Evolutionary conservation across 805 yeast species (phyloP), one percentile per base, ranked within the genome.

Genomic region (Ogataea paradorogensis): DNA sequence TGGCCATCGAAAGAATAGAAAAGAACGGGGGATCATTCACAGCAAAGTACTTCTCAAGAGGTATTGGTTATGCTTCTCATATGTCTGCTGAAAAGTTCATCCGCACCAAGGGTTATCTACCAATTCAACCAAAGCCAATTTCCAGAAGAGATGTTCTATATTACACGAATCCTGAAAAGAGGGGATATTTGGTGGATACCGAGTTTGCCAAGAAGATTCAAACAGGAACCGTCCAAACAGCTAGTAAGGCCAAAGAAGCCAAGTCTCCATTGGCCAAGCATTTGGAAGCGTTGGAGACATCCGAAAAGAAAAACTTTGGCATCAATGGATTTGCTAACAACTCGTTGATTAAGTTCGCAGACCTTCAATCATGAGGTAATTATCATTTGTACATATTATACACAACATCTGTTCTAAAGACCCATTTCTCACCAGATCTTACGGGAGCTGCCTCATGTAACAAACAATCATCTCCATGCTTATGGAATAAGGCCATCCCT

Each of bases 61-160:
- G 61, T 37, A 65, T 88, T 24, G 82, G 86, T 3, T 74, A 84
- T 54, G 70, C 78, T 53, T 91, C 88, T 4, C 93, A 88, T 55
- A 69, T 87, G 27, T 64, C 80, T 32, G 97, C 98, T 9, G 74
- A 78, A 33, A 71, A 80, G 62, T 84, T 81, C 52, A 60, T 84
- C 33, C 62, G 70, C 48, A 83, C 74, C 53, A 81, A 79, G 56
- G 95, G 95, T 13, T 78, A 88, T 48, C 61, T 90, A 11, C 98
- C 98, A 31, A 61, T 87, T 49, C 80, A 77, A 37, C 89, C 97
- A 1, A 78, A 89, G 62, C 99, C 99, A 10, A 83, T 82, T 7
- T 80, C 77, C 52, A 78, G 85, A 65, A 83, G 86, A 63, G 88
- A 84, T 56, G 80, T 91, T 41, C 78, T 78, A 42, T 87, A 72